These are phyloP conservation scores for Termitomyces sp. DNA, from an alignment of 768 basidiomycete species.

Conservation along the genomic window DNA sequence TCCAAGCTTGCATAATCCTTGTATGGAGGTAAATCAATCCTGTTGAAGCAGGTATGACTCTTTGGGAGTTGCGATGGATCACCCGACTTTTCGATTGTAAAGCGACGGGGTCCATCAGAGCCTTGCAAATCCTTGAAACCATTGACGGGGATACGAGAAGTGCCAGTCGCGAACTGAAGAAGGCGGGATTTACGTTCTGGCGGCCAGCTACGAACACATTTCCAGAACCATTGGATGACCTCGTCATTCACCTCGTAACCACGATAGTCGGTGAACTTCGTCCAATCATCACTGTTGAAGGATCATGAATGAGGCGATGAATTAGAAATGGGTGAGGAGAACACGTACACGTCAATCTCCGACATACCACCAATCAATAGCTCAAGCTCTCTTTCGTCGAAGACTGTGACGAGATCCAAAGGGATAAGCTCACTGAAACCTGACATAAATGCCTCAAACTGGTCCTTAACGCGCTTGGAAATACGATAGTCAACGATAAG, in stretches of 20 bases:
- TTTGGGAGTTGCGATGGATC: conserved; percentile 96
- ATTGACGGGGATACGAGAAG: conserved; percentile 95
- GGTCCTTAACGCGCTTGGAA: conserved; percentile 94
- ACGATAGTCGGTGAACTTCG: conserved; percentile 98
- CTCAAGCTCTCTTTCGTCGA: conserved; percentile 97
- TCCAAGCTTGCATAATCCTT: conserved; percentile 93
- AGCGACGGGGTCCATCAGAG: conserved; percentile 92
- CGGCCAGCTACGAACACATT: conserved; percentile 96
- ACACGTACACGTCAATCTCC: conserved; percentile 94
- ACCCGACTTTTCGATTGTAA: conserved; percentile 98
- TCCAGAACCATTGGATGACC: conserved; percentile 99
- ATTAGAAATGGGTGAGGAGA: neutral
- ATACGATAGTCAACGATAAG: conserved; percentile 95
- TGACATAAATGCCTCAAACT: conserved; percentile 99
- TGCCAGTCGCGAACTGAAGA: conserved; percentile 95
- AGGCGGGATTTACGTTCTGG: conserved; percentile 96
- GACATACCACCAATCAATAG: conserved; percentile 98
- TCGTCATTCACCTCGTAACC: conserved; percentile 94
- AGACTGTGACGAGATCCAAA: conserved; percentile 95
- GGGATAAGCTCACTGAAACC: conserved; percentile 99
- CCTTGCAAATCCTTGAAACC: conserved; percentile 99
- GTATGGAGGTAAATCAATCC: conserved; percentile 97
- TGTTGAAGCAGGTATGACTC: conserved; percentile 94
- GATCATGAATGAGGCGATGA: neutral
- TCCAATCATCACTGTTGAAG: conserved; percentile 82